A percentile compares a stretch with the other conserved stretches of the same genome.
These are phyloP conservation scores for Petunia axillaris DNA, from an alignment of 257 asterid genomes.

Conservation along the genomic window DNA sequence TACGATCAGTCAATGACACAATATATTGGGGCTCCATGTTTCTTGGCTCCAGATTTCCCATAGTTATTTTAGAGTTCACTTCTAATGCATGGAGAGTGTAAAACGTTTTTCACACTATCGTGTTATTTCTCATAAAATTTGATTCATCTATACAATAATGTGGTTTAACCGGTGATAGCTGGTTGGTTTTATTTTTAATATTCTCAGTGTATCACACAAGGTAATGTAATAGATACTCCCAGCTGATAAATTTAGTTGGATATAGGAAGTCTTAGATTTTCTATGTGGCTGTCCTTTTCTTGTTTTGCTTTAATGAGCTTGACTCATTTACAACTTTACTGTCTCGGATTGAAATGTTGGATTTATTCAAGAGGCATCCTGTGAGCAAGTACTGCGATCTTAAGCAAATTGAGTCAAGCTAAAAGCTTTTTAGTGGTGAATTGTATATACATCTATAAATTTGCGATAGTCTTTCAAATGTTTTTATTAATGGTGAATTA, in stretches of 20 bases:
- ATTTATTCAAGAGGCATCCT: background rate
- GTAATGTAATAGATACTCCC: background rate
- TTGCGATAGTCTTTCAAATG: background rate
- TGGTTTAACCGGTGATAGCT: too few species aligned
- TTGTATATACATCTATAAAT: too few species aligned
- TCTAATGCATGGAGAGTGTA: too few species aligned
- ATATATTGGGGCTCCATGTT: background rate
- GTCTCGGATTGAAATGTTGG: background rate
- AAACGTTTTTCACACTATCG: too few species aligned
- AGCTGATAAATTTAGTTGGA: background rate
- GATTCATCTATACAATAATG: too few species aligned
- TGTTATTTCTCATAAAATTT: too few species aligned
- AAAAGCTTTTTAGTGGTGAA: background rate
- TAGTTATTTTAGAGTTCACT: background rate
- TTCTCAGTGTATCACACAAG: too few species aligned
- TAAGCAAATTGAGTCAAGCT: background rate
- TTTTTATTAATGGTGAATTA: conserved; percentile 2
- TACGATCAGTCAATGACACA: background rate
- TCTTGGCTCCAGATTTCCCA: background rate
- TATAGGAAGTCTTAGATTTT: background rate
- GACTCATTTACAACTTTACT: background rate
- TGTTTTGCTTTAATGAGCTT: background rate
- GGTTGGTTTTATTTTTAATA: too few species aligned
- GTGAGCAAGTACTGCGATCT: background rate
- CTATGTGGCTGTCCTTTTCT: background rate